A percentile compares a stretch with the other conserved stretches of the same genome.
Conservation (phyloP, 2,329 filamentous ascomycete species). For the Colletotrichum orbiculare region DNA sequence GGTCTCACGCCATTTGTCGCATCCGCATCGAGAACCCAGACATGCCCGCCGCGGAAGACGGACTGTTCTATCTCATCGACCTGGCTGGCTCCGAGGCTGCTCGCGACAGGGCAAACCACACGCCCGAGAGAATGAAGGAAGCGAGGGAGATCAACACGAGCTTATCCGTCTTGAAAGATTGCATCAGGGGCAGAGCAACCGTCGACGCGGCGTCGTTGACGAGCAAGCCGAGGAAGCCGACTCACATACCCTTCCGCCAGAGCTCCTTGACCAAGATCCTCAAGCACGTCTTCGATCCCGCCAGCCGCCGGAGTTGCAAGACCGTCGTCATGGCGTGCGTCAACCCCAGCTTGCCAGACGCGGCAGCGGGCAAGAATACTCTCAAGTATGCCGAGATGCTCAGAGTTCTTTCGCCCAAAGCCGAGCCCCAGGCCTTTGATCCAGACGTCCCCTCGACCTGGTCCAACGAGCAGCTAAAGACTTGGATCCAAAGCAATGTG, state of each 20-base stretch:
- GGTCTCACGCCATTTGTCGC: too few species aligned
- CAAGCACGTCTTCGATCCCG: conserved; percentile 61
- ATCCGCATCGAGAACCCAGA: too few species aligned
- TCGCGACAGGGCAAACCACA: conserved; percentile 53
- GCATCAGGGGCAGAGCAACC: conserved; percentile 58
- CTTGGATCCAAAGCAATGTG: conserved; percentile 55
- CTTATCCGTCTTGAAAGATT: conserved; percentile 62
- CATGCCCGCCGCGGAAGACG: too few species aligned
- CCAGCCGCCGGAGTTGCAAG: conserved; percentile 49
- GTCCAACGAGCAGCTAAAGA: conserved; percentile 50
- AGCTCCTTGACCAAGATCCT: conserved; percentile 59
- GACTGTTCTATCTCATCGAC: conserved; percentile 45
- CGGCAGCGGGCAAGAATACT: conserved; percentile 58
- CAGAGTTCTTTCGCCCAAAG: conserved; percentile 49
- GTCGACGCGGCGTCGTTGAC: conserved; percentile 42
- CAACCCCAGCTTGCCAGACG: conserved; percentile 57
- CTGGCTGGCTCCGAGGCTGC: conserved; percentile 61
- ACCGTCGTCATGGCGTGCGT: conserved; percentile 60
- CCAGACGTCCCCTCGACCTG: conserved; percentile 49
- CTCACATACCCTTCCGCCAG: conserved; percentile 58
- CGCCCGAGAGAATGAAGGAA: conserved; percentile 57
- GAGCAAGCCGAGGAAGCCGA: conserved; percentile 43
- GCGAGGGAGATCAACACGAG: conserved; percentile 60
- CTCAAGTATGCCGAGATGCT: conserved; percentile 61
- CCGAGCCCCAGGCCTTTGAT: conserved; percentile 40